Percentiles rank a stretch among this genome's conserved stretches.
These are phyloP conservation scores for Polytrichum commune DNA, from an alignment of 225 moss, liverwort and hornwort species.

Conservation along the genomic window DNA sequence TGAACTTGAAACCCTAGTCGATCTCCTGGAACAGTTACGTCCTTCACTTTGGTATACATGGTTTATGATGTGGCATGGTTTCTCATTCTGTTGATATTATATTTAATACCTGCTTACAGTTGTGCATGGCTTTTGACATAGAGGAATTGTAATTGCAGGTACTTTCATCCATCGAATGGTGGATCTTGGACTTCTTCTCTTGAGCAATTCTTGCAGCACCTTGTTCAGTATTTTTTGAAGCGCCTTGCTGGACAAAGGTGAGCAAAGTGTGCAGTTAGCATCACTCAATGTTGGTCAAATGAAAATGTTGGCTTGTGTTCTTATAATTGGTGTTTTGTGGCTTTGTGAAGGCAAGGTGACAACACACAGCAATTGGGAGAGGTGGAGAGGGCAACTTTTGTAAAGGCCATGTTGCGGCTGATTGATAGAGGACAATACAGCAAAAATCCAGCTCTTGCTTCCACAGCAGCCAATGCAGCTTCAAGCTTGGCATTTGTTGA, in stretches of 20 bases:
- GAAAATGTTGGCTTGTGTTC: slow-evolving; percentile 11
- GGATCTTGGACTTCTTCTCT: slow-evolving; percentile 92
- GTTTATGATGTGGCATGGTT: not conserved
- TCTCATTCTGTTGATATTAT: not conserved
- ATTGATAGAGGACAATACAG: slow-evolving; percentile 98
- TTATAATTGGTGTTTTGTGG: slow-evolving; percentile 20
- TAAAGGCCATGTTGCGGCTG: slow-evolving; percentile 84
- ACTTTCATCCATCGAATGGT: slow-evolving; percentile 98
- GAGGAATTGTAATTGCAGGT: slow-evolving; percentile 47
- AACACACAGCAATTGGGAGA: slow-evolving; percentile 48
- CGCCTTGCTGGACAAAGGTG: slow-evolving; percentile 82
- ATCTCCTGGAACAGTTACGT: slow-evolving; percentile 97
- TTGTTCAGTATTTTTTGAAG: slow-evolving; percentile 87
- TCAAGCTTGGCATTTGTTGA: slow-evolving; percentile 87
- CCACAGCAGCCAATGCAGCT: slow-evolving; percentile 89
- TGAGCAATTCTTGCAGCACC: slow-evolving; percentile 82
- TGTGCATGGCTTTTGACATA: slow-evolving; percentile 11
- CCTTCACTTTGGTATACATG: slow-evolving; percentile 4
- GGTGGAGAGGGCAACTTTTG: slow-evolving; percentile 73
- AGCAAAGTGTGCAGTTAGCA: slow-evolving; percentile 17
- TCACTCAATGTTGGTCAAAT: slow-evolving; percentile 5
- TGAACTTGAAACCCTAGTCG: slow-evolving; percentile 71
- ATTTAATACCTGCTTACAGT: not conserved
- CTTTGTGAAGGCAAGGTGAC: slow-evolving; percentile 29
- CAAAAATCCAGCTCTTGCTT: slow-evolving; percentile 80